Evolutionary conservation across 1,284 basidiomycete species (phyloP).

Genomic region (Bondarzewia mesenterica): DNA sequence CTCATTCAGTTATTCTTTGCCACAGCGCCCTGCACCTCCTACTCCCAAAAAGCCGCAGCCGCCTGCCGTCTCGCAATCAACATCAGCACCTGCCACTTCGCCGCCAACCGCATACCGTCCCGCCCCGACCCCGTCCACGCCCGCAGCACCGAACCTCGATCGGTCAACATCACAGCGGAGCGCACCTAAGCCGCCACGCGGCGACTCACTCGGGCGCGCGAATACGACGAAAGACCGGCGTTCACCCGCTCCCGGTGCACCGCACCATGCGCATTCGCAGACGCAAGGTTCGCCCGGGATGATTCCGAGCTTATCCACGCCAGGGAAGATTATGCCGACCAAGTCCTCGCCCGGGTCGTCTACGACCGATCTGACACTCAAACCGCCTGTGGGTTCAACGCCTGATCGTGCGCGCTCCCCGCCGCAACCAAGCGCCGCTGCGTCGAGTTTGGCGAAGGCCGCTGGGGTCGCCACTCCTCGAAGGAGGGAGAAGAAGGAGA

Average conservation of each 20-base stretch:
- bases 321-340: slow-evolving; percentile 2
- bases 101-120: slow-evolving; percentile 55
- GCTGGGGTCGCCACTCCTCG: slow-evolving; percentile 68
- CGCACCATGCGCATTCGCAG: slow-evolving; percentile 13
- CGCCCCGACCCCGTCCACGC: slow-evolving; percentile 44
- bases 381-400: slow-evolving; percentile 13
- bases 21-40: slow-evolving; percentile 38
- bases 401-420: slow-evolving; percentile 12
- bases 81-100: slow-evolving; percentile 22
- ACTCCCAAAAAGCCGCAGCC: slow-evolving; percentile 48
- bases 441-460: slow-evolving; percentile 52
- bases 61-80: slow-evolving; percentile 23
- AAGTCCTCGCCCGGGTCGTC: slow-evolving; percentile 43
- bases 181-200: slow-evolving; percentile 37
- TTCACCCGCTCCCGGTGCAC: slow-evolving; percentile 23
- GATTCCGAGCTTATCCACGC: slow-evolving; percentile 6
- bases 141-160: slow-evolving; percentile 53
- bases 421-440: slow-evolving; percentile 43
- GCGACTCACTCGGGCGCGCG: slow-evolving; percentile 49
- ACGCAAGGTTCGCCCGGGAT: slow-evolving; percentile 8
- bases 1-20: background rate
- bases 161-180: slow-evolving; percentile 71
- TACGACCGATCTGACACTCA: slow-evolving; percentile 41
- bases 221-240: slow-evolving; percentile 58
- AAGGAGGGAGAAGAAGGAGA: slow-evolving; percentile 79